Evolutionary conservation across 1,284 basidiomycete genomes (phyloP), one percentile per base, ranked within the genome.

Genomic region (Ceratobasidium sp.): DNA sequence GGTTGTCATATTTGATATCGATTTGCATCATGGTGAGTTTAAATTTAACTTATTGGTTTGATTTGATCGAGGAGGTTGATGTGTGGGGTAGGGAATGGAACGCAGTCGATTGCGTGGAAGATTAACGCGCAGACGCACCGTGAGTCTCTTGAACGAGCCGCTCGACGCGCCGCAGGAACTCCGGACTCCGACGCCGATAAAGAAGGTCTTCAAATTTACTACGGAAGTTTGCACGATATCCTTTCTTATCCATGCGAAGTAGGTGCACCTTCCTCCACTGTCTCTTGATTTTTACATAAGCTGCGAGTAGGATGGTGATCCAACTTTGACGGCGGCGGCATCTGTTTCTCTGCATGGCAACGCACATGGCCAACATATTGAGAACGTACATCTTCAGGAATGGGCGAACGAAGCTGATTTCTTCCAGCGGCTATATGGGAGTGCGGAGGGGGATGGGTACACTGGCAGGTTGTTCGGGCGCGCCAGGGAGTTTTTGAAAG

Each of bases 171-270:
- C 77, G 77, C 75, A 9, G 81, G 80, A 6, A 36, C 51, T 45
- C n/a, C 31, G 15, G 65, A 45, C 24, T 17, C 22, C n/a, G 27
- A n/a, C 7, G 14, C 8, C 4, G 50, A 50, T 54, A 74, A 81
- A 2, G 84, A 86, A 0, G 89, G 90, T 0, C 87, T 93, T 45
- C 89, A 91, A 78, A 84, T 96, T 11, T 97, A 91, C 82, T 98
- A 98, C 77, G 93, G 94, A 1, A 95, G 93, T 9, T 84, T 97
- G 22, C 96, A 99, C 80, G 97, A 99, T 79, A 90, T 98, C 59
- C 85, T 95, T 19, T 96, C 94, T 1, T 98, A 92, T 80, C 96
- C 96, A 0, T 98, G 96, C 84, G 96, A 98, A 85, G 94, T 93
- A 79, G 60, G 84, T 59, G 74, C 22, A 48, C 22, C 62, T 41